Base-by-base conservation (phyloP, 177 flowering plant species). In the Tripterygium wilfordii region DNA sequence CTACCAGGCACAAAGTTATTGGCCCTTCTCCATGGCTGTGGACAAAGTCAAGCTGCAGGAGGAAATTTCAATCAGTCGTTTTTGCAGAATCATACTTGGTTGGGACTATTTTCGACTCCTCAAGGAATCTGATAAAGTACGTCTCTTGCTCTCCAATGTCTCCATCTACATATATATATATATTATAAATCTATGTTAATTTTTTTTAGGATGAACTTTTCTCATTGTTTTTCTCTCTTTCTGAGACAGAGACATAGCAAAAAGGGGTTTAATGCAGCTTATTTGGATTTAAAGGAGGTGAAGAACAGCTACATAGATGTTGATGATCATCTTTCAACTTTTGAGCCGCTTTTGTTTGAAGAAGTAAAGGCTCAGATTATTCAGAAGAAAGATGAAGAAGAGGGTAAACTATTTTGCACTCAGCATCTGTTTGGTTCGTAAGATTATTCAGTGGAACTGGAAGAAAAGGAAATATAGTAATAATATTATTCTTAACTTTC, bases 321-420 rank as follows among this genome's bases (percentile, higher is more conserved):
- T 13, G 71, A 80, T 32, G 99, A 94, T 18, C 87, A 94, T 45
- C 61, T 87, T 12, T 54, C 57, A 2, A 85, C 87, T 15, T 87
- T 76, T 42, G 97, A 89, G 64, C 95, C 97, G 3, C 86, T 92
- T 51, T 57, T 92, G 17, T 82, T 92, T 20, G 98, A 92, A 64
- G 96, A 92, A 65, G 91, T 77, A 20, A 92, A 86, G 57, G 88
- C 98, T 15, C 94, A 92, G 45, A 82, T 88, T 14, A 61, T 73
- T 33, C 79, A 77, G 56, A 73, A 65, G 7, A 74, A 49, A 37
- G 76, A 79, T 13, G 83, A 78, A 1, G 95, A 77, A 59, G 80
- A 75, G 8, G 82, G 76, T 70, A 49, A 30, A 31, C 15, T 25
- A 42, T 22, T n/a, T 37, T 42, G 10, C n/a, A n/a, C n/a, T n/a